These are phyloP conservation scores for Backusella macrospora DNA, from an alignment of 192 early-diverging fungal species.

Conservation along the genomic window DNA sequence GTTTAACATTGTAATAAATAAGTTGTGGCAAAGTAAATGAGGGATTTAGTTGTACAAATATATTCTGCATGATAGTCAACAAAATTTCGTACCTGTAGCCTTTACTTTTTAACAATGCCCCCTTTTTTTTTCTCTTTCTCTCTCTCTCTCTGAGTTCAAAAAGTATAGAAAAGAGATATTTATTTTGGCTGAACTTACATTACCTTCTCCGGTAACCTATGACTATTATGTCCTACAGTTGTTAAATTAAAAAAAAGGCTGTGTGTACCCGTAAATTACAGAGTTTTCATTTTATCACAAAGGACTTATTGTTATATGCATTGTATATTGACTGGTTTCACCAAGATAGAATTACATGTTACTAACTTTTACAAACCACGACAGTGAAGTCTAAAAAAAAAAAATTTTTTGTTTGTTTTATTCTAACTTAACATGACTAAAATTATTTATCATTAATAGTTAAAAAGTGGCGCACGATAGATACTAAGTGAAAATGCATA, in stretches of 20 bases:
- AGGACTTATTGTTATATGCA: too few species aligned
- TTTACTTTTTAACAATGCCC: not conserved
- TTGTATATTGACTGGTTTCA: too few species aligned
- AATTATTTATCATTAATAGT: not conserved
- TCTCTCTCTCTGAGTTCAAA: not conserved
- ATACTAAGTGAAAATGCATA: not conserved
- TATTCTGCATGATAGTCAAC: not conserved
- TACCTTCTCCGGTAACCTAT: not conserved
- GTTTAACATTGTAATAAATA: not conserved
- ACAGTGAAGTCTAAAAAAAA: not conserved
- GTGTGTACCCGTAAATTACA: not conserved
- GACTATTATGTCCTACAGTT: not conserved
- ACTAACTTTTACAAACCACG: not conserved
- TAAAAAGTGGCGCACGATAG: not conserved
- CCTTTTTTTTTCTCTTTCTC: not conserved
- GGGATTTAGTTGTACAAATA: not conserved
- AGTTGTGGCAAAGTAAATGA: not conserved
- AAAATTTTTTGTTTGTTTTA: not conserved
- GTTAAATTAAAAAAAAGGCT: not conserved
- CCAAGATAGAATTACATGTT: too few species aligned
- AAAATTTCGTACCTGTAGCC: not conserved
- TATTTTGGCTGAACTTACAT: not conserved
- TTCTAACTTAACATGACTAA: conserved; percentile 1
- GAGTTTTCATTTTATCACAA: not conserved
- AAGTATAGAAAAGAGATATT: too few species aligned